Percentiles rank a stretch among this genome's conserved stretches.
Conservation (phyloP, 805 yeast genomes). For the Teunomyces pallodes region DNA sequence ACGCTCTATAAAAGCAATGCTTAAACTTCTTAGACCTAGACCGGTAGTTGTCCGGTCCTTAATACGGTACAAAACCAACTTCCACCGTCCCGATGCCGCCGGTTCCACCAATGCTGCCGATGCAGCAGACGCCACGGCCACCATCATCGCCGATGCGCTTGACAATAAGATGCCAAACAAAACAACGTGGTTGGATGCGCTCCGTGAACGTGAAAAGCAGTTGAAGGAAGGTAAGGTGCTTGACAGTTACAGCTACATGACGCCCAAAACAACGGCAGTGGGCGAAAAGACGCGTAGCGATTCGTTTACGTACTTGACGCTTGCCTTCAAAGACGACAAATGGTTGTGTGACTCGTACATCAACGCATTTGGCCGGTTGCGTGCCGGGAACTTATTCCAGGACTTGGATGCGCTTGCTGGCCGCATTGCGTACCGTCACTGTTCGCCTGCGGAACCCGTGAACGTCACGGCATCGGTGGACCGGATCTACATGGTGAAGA, state of each 20-base stretch:
- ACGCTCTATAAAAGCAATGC: background rate
- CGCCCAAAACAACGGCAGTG: slow-evolving; percentile 68
- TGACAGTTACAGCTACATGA: slow-evolving; percentile 68
- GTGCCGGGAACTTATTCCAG: slow-evolving; percentile 92
- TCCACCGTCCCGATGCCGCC: slow-evolving; percentile 33
- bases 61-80: slow-evolving; percentile 7
- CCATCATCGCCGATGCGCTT: slow-evolving; percentile 57
- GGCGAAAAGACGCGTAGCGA: slow-evolving; percentile 74
- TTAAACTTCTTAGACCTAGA: background rate
- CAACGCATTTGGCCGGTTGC: slow-evolving; percentile 84
- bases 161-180: slow-evolving; percentile 46
- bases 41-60: background rate
- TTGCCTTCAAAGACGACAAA: slow-evolving; percentile 83
- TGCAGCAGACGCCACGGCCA: slow-evolving; percentile 75
- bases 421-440: slow-evolving; percentile 86
- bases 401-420: slow-evolving; percentile 95
- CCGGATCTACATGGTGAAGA: slow-evolving; percentile 80
- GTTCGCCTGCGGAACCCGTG: slow-evolving; percentile 94
- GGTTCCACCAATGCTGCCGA: slow-evolving; percentile 52
- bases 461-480: slow-evolving; percentile 95
- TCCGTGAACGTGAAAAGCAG: slow-evolving; percentile 69
- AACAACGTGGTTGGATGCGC: slow-evolving; percentile 86
- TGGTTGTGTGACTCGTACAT: slow-evolving; percentile 85
- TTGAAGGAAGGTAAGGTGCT: slow-evolving; percentile 68
- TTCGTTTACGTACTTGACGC: slow-evolving; percentile 63